Evolutionary conservation across 2,329 filamentous ascomycete genomes (phyloP).

Genomic region (Aspergillus neoniger): DNA sequence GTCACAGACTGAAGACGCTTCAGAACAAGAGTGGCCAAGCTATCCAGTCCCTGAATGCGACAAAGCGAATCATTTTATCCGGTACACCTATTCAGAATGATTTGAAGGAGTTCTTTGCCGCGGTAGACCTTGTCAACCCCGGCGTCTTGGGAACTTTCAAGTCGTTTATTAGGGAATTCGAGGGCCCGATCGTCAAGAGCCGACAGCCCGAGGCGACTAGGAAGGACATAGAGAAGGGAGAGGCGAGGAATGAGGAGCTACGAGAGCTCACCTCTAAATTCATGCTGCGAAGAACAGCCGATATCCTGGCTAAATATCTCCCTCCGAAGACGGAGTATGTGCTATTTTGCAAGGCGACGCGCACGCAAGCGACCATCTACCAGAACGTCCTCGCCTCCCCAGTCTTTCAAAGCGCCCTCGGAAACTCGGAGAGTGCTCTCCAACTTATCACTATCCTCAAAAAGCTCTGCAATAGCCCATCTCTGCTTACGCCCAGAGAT

Average conservation of each 20-base stretch:
- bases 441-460: conserved; percentile 72
- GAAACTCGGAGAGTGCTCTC: conserved; percentile 63
- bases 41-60: conserved; percentile 64
- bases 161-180: conserved; percentile 65
- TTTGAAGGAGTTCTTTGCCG: conserved; percentile 66
- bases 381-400: conserved; percentile 65
- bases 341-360: conserved; percentile 65
- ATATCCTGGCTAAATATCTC: conserved; percentile 66
- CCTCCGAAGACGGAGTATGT: conserved; percentile 69
- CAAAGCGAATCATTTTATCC: conserved; percentile 63
- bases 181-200: conserved; percentile 64
- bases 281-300: conserved; percentile 66
- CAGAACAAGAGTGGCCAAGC: conserved; percentile 69
- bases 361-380: conserved; percentile 62
- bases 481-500: conserved; percentile 57
- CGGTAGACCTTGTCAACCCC: conserved; percentile 70
- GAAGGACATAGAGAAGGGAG: conserved; percentile 64
- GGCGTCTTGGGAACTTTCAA: conserved; percentile 64
- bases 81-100: conserved; percentile 71
- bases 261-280: conserved; percentile 63
- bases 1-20: conserved; percentile 67
- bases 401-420: conserved; percentile 62
- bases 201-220: conserved; percentile 64
- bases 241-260: conserved; percentile 63
- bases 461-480: conserved; percentile 73